A percentile compares a stretch with the other conserved stretches of the same genome.
These are phyloP conservation scores for Apophysomyces sp. DNA, from an alignment of 371 early-diverging fungal genomes.

Conservation along the genomic window DNA sequence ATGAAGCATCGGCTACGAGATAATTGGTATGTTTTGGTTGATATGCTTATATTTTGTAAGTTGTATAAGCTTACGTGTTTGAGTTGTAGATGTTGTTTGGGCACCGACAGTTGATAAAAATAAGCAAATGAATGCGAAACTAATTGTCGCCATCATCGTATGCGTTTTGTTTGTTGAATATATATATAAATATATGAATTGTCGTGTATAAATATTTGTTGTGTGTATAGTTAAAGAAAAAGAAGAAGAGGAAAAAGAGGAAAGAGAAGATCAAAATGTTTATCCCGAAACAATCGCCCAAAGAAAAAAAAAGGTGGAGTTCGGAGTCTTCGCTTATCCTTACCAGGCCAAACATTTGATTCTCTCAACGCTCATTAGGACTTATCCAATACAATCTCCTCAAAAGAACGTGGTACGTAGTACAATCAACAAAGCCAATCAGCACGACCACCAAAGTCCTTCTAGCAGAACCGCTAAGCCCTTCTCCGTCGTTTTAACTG, in stretches of 20 bases:
- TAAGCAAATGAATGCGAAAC: not conserved
- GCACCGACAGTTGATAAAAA: not conserved
- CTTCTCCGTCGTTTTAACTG: not conserved
- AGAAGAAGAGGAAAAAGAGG: not conserved
- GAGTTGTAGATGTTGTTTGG: not conserved
- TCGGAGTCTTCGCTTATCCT: not conserved
- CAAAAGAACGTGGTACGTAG: not conserved
- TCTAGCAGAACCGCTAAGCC: not conserved
- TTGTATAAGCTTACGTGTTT: not conserved
- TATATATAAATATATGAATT: too few relatives aligned
- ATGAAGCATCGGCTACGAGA: not conserved
- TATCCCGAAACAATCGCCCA: not conserved
- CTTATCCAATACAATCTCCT: not conserved
- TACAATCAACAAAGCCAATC: not conserved
- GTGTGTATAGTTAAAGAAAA: not conserved
- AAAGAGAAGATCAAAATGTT: not conserved
- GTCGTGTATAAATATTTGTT: too few relatives aligned
- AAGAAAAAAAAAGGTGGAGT: not conserved
- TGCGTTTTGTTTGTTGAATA: not conserved
- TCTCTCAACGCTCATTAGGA: slow-evolving; percentile 2
- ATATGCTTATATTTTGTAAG: not conserved
- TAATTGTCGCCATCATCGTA: not conserved
- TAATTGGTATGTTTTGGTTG: not conserved
- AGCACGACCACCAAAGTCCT: not conserved
- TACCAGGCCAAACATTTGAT: not conserved